These are phyloP conservation scores for Penicillium glabrum DNA, from an alignment of 2,329 filamentous ascomycete species.

Conservation along the genomic window DNA sequence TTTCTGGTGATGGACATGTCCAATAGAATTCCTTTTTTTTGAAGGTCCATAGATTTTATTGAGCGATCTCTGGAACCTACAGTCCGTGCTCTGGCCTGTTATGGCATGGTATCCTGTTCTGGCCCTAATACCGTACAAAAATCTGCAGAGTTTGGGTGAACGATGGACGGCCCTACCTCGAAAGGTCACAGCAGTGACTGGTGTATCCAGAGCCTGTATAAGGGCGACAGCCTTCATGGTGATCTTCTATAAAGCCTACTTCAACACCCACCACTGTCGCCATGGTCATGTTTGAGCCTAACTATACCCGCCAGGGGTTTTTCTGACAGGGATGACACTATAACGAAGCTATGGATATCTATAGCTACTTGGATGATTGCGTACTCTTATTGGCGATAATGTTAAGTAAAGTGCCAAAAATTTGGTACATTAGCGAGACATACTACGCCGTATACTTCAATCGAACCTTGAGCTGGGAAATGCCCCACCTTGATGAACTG, in stretches of 20 bases:
- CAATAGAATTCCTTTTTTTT: neutral
- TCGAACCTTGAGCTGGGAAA: neutral
- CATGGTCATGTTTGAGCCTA: neutral
- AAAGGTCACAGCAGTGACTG: neutral
- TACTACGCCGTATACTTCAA: neutral
- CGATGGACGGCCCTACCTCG: neutral
- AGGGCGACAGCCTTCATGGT: neutral
- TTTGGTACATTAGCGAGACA: neutral
- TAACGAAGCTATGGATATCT: neutral
- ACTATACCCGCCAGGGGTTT: neutral
- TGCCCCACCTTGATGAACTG: neutral
- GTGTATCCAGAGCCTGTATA: neutral
- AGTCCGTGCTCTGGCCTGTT: neutral
- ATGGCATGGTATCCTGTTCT: neutral
- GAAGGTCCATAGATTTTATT: neutral
- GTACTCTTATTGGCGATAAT: neutral
- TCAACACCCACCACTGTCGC: neutral
- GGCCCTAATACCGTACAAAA: neutral
- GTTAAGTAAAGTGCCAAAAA: neutral
- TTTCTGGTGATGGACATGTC: neutral
- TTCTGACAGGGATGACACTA: neutral
- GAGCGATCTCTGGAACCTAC: neutral
- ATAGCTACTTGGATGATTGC: neutral
- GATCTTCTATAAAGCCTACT: neutral
- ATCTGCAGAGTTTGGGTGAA: neutral